phyloP scores from a whole-genome alignment of 352 stramenopile species.

The Salisapilia sapeloensis region DNA sequence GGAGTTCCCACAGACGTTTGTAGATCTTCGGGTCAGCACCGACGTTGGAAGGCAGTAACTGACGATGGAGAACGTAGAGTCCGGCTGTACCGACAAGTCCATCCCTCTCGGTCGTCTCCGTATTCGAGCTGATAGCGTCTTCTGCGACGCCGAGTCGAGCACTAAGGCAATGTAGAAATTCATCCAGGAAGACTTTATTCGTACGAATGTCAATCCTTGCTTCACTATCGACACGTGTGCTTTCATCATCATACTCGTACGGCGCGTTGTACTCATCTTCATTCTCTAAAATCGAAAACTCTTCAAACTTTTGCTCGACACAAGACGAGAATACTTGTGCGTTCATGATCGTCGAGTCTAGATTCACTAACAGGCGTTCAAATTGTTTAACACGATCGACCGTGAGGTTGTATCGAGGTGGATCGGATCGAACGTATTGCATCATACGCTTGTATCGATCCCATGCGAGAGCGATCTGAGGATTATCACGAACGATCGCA shows the following conservation, averaged over 20 bases:
- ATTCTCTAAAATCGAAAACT: slow-evolving; percentile 39
- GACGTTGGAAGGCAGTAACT: slow-evolving; percentile 66
- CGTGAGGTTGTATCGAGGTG: slow-evolving; percentile 62
- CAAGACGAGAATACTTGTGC: slow-evolving; percentile 75
- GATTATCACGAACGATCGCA: slow-evolving; percentile 78
- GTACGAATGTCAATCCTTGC: slow-evolving; percentile 67
- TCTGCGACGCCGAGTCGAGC: slow-evolving; percentile 40
- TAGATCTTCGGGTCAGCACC: slow-evolving; percentile 80
- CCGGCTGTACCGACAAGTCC: slow-evolving; percentile 78
- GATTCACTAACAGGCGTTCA: slow-evolving; percentile 65
- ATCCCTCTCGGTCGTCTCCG: slow-evolving; percentile 79
- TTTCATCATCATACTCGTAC: slow-evolving; percentile 32
- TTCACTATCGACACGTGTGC: slow-evolving; percentile 32
- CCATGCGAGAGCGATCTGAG: slow-evolving; percentile 72
- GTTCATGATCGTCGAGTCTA: slow-evolving; percentile 83
- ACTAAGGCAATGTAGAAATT: slow-evolving; percentile 77
- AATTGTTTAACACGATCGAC: slow-evolving; percentile 76
- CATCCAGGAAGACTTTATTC: slow-evolving; percentile 74
- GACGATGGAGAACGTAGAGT: slow-evolving; percentile 81
- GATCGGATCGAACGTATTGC: slow-evolving; percentile 76
- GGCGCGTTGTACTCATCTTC: slow-evolving; percentile 45
- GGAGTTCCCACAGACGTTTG: slow-evolving; percentile 81
- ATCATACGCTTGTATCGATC: slow-evolving; percentile 87
- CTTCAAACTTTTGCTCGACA: slow-evolving; percentile 82
- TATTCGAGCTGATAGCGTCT: slow-evolving; percentile 57